Base-by-base conservation (phyloP, 1,139 yeast genomes). In the Pichia sp. region DNA sequence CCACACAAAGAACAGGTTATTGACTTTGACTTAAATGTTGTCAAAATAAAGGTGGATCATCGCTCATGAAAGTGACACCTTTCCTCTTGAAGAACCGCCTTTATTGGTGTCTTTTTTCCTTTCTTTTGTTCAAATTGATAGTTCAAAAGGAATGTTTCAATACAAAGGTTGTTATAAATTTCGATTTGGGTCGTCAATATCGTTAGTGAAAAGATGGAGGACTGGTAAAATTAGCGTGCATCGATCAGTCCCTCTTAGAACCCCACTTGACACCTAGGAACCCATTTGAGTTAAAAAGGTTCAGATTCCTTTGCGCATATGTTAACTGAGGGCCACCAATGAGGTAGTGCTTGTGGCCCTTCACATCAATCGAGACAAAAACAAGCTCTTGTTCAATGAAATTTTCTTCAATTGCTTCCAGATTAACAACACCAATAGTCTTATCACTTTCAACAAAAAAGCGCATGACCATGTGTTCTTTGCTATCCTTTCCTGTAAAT, bases 221-320 rank as follows among this genome's bases (percentile, higher is more conserved):
- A n/a, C n/a, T n/a, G n/a, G n/a, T n/a, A n/a, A n/a, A n/a, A n/a
- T n/a, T n/a, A n/a, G n/a, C n/a, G n/a, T n/a, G n/a, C n/a, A n/a
- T n/a, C 12, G 20, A 7, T 29, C 12, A 66, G 35, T 74, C 74
- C 48, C 72, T 73, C 57, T 74, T 79, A 17, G 86, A 81, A 1
- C 94, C 94, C 94, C 94, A 85, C 50, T 77, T 80, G 31, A 84
- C 75, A 13, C 94, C 94, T 46, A 84, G 66, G 53, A 84, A 82
- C 1, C 91, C 88, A 14, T 43, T 44, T 11, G 42, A 30, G 15
- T 45, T 46, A 29, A 51, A 40, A 4, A 51, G 33, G 10, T 47
- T 50, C 19, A 45, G 28, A 20, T 42, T 44, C 26, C 39, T 49
- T 23, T 46, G 48, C 18, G 47, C 36, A 7, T 45, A 33, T 6